These are phyloP conservation scores for Aspergillus sergii DNA, from an alignment of 2,329 filamentous ascomycete species.

Conservation along the genomic window DNA sequence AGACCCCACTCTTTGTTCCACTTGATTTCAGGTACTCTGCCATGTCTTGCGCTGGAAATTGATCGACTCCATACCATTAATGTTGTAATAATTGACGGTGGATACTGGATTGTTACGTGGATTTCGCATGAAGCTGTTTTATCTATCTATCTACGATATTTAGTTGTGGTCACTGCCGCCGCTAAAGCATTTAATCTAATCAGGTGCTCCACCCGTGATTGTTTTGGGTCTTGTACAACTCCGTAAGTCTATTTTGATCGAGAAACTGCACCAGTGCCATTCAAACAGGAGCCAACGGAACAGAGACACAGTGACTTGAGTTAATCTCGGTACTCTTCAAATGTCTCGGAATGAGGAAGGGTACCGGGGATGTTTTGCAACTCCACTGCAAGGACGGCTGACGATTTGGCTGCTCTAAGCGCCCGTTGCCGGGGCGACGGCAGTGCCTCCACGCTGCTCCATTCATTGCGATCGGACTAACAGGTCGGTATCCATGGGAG, in stretches of 20 bases:
- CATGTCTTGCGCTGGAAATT: not conserved
- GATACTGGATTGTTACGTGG: not conserved
- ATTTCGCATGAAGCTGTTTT: not conserved
- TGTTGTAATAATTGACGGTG: not conserved
- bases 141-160: not conserved
- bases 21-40: not conserved
- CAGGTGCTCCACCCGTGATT: constrained; percentile 3
- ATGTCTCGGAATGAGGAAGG: not conserved
- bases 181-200: not conserved
- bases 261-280: not conserved
- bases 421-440: constrained; percentile 5
- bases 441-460: constrained; percentile 2
- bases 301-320: not conserved
- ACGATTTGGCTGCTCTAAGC: not conserved
- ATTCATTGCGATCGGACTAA: constrained; percentile 5
- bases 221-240: not conserved
- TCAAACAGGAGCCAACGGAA: not conserved
- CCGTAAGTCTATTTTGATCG: not conserved
- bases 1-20: not conserved
- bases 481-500: not conserved
- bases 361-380: not conserved
- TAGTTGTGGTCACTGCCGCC: not conserved
- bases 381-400: not conserved
- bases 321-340: not conserved
- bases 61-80: not conserved